Percentiles rank a stretch among this genome's conserved stretches.
Evolutionary conservation across 805 yeast genomes (phyloP).

Genomic region (Brettanomyces naardenensis): DNA sequence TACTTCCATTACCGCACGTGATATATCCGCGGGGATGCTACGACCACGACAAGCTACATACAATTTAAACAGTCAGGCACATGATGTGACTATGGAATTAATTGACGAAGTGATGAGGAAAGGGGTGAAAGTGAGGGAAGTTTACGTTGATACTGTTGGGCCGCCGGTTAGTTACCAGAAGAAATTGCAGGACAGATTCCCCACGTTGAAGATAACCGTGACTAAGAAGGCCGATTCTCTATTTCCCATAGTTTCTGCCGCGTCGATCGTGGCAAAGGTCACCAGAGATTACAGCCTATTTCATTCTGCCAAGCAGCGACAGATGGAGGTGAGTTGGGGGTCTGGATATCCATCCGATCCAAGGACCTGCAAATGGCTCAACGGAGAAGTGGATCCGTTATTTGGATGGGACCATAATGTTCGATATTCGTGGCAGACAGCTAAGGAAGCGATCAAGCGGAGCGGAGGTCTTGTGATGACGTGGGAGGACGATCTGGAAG

Average conservation of each 20-base stretch:
- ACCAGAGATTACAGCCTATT: constrained; percentile 58
- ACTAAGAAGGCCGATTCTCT: constrained; percentile 92
- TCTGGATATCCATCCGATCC: constrained; percentile 97
- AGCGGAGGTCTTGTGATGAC: constrained; percentile 43
- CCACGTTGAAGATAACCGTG: constrained; percentile 53
- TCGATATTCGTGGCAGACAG: constrained; percentile 92
- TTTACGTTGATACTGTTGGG: constrained; percentile 94
- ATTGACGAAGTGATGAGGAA: constrained; percentile 55
- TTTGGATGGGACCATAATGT: constrained; percentile 80
- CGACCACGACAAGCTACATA: constrained; percentile 41
- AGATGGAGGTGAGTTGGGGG: constrained; percentile 41
- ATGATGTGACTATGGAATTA: constrained; percentile 80
- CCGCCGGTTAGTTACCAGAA: constrained; percentile 82
- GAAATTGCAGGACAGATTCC: constrained; percentile 65
- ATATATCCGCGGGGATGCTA: constrained; percentile 85
- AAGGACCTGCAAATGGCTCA: constrained; percentile 72
- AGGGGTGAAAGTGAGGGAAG: constrained; percentile 59
- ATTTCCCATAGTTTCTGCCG: constrained; percentile 89
- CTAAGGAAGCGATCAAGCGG: constrained; percentile 59
- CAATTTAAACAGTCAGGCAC: constrained; percentile 93
- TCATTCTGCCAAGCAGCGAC: constrained; percentile 7
- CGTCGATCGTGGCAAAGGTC: constrained; percentile 93
- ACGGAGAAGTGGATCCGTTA: constrained; percentile 50
- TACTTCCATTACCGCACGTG: constrained; percentile 76
- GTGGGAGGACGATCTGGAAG: constrained; percentile 48